Evolutionary conservation across 495 filamentous ascomycete genomes (phyloP).

Genomic region (Mytilinidion resinicola): DNA sequence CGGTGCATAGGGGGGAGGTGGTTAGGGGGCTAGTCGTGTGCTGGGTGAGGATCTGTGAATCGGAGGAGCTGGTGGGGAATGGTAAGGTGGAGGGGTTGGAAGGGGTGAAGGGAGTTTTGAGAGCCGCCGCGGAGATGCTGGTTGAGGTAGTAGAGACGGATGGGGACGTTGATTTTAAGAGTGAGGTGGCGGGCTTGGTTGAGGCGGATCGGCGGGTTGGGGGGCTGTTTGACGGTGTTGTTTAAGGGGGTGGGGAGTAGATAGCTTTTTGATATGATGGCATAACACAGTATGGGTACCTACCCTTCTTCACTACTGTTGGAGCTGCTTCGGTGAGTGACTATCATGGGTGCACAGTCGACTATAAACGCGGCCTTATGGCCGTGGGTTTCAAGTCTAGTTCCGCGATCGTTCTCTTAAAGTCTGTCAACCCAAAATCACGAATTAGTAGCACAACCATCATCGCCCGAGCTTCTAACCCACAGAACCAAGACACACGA

Average conservation of each 20-base stretch:
- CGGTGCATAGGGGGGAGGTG: constrained; percentile 60
- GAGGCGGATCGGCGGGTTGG: constrained; percentile 13
- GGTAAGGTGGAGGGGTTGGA: constrained; percentile 15
- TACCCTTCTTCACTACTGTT: too few species aligned
- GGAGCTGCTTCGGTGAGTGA: too few species aligned
- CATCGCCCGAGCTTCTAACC: too few species aligned
- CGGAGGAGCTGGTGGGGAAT: constrained; percentile 33
- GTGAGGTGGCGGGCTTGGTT: constrained; percentile 14
- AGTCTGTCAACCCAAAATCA: too few species aligned
- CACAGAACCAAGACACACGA: too few species aligned
- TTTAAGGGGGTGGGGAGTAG: background rate
- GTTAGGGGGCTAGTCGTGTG: constrained; percentile 56
- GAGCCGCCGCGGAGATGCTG: constrained; percentile 39
- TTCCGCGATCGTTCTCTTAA: too few species aligned
- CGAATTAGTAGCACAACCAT: too few species aligned
- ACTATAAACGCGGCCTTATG: too few species aligned
- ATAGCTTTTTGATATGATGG: too few species aligned
- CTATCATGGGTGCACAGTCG: too few species aligned
- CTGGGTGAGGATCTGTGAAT: constrained; percentile 54
- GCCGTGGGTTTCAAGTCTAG: too few species aligned
- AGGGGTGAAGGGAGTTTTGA: constrained; percentile 45
- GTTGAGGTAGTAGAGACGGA: constrained; percentile 30
- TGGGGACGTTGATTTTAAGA: constrained; percentile 18
- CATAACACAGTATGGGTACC: too few species aligned
- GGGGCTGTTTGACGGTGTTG: constrained; percentile 13